These are phyloP conservation scores for Gloeostereum incarnatum DNA, from an alignment of 768 basidiomycete genomes.

Conservation along the genomic window DNA sequence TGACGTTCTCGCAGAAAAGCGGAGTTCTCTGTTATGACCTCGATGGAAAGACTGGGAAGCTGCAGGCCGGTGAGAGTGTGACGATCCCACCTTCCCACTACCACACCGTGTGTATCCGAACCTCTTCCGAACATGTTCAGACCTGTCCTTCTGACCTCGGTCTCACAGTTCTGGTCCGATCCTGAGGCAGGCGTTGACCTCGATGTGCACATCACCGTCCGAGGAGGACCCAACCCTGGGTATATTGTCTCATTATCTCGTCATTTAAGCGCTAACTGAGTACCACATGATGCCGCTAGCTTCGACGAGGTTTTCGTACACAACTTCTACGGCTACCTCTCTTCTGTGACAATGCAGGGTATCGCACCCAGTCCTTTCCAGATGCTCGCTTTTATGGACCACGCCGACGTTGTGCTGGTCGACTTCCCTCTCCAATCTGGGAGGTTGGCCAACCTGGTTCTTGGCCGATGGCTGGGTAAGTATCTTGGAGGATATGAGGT, in stretches of 20 bases:
- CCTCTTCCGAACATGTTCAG: not conserved
- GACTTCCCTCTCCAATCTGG: constrained; percentile 15
- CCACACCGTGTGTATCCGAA: constrained; percentile 12
- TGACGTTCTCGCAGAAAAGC: constrained; percentile 8
- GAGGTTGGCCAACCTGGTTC: constrained; percentile 12
- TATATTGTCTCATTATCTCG: constrained; percentile 1
- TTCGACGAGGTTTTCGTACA: constrained; percentile 18
- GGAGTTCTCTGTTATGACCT: constrained; percentile 16
- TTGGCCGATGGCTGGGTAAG: constrained; percentile 15
- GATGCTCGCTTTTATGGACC: constrained; percentile 17
- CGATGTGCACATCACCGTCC: constrained; percentile 15
- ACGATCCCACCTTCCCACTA: constrained; percentile 14
- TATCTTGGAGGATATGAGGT: constrained; percentile 14
- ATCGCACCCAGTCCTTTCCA: constrained; percentile 14
- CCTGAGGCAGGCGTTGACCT: constrained; percentile 14
- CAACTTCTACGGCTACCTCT: constrained; percentile 17
- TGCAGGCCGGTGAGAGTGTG: constrained; percentile 13
- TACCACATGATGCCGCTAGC: constrained; percentile 1
- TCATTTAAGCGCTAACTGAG: not conserved
- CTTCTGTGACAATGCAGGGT: constrained; percentile 14
- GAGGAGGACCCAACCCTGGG: constrained; percentile 16
- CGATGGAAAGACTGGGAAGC: constrained; percentile 14
- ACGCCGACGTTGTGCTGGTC: constrained; percentile 14
- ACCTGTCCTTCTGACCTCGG: not conserved
- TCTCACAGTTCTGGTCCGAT: constrained; percentile 16